Base-by-base conservation (phyloP, 2,329 filamentous ascomycete species). In the Penicillium griseofulvum region DNA sequence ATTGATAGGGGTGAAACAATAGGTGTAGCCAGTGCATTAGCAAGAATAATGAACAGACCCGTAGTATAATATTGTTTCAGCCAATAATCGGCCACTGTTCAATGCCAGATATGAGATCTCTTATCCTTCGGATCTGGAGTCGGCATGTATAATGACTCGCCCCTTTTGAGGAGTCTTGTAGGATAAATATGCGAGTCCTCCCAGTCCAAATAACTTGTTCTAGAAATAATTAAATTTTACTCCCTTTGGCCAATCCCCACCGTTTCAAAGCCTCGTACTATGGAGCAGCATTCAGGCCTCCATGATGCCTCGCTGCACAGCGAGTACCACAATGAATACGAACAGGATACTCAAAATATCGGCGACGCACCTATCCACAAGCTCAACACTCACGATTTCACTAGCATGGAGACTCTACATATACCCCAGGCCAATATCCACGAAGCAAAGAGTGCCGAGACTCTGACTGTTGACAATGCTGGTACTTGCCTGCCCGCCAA, bases 391-490 rank as follows among this genome's bases (percentile, higher is more conserved):
- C 52, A 54, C 16, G 47, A 54, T 16, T 54, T 54, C 0, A 54
- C 49, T 14, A 54, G 53, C 31, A 48, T 49, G 22, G 57, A 61
- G 28, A 60, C 61, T 2, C 52, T 66, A 5, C 39, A 47, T 16
- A 48, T 58, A 19, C 63, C 64, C 3, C 42, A 61, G 7, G 52
- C 54, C 33, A 58, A 59, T 16, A 56, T 66, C n/a, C 61, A 62
- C 10, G 61, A 61, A 47, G 53, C 61, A 7, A 48, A 54, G 44
- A 66, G 64, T 42, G 52, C 55, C 28, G 64, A 66, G 46, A 66
- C 64, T 33, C 55, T 65, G 29, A 55, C 57, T 17, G 42, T 46
- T 22, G 48, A 49, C 39, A 46, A 59, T 19, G 33, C 24, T 24
- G 39, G 52, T 12, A 48, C 49, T 7, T 34, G 56, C 5, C 10